Evolutionary conservation across 164 flowering plant species (phyloP), one percentile per base, ranked within the genome.

Genomic region (Kalanchoe fedtschenkoi): DNA sequence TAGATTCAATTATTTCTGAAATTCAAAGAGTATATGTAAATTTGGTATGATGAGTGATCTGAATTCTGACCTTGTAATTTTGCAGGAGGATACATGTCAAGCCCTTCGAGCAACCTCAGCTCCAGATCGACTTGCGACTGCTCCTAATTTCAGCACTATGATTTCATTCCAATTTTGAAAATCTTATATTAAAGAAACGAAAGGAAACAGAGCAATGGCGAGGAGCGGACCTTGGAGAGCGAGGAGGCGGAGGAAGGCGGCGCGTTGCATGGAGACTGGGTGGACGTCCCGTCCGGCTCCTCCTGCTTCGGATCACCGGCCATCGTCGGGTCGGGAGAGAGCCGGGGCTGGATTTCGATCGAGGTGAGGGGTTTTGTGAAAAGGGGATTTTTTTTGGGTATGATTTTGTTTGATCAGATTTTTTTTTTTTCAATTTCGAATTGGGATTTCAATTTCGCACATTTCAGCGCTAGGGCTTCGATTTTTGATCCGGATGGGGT

Each of bases 81-180:
- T 66, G 67, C 74, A 0, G 78, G 92, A 69, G 99, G 95, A 62
- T 90, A 93, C 44, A 88, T 78, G 74, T 85, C 96, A n/a, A 90
- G 85, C 60, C 95, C 97, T 77, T 93, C 90, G 38, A 93, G 73
- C 61, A 93, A 61, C 62, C 78, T 80, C 46, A 93, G 78, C 80
- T 93, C 97, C 88, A 90, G 77, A 63, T 90, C 97, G 33, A 90
- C 92, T 78, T 90, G 86, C 28, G 87, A 80, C 62, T 85, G 83
- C 72, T 90, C 97, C 97, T 88, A 66, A 37, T 34, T 17, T 38
- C 47, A 21, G 24, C 37, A 30, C 9, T 17, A 2, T n/a, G 11
- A 51, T 16, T n/a, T n/a, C 22, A 51, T 17, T 10, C 9, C 24
- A 21, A n/a, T 3, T 17, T n/a, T 10, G n/a, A 51, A 17, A n/a